A percentile compares a stretch with the other conserved stretches of the same genome.
These are phyloP conservation scores for Russula earlei DNA, from an alignment of 768 basidiomycete species.

Conservation along the genomic window DNA sequence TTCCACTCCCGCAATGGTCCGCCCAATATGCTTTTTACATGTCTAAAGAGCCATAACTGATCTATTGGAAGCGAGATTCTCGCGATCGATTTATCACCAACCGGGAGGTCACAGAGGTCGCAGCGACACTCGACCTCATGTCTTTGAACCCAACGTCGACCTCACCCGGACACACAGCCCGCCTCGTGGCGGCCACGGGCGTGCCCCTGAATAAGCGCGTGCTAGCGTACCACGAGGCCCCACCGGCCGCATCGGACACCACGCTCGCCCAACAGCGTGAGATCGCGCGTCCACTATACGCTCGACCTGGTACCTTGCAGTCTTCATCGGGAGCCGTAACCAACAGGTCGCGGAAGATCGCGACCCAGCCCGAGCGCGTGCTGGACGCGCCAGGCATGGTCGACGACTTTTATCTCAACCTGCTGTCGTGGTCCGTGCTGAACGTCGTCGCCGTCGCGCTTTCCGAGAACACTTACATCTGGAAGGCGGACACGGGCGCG, in stretches of 20 bases:
- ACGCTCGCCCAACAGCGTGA: slow-evolving; percentile 70
- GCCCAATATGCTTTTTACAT: background rate
- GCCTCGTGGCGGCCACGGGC: slow-evolving; percentile 67
- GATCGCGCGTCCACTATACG: slow-evolving; percentile 66
- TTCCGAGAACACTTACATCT: slow-evolving; percentile 80
- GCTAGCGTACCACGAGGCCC: slow-evolving; percentile 81
- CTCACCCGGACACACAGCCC: slow-evolving; percentile 72
- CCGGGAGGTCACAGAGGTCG: slow-evolving; percentile 43
- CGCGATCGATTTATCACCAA: slow-evolving; percentile 69
- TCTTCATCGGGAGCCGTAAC: slow-evolving; percentile 55
- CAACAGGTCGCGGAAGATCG: slow-evolving; percentile 71
- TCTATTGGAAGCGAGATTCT: slow-evolving; percentile 33
- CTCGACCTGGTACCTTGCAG: slow-evolving; percentile 52
- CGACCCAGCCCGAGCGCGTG: slow-evolving; percentile 84
- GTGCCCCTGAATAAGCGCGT: slow-evolving; percentile 74
- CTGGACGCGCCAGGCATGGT: slow-evolving; percentile 89
- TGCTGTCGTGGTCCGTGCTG: slow-evolving; percentile 78
- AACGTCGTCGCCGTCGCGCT: slow-evolving; percentile 89
- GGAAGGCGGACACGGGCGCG: slow-evolving; percentile 83
- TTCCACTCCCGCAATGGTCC: slow-evolving; percentile 53
- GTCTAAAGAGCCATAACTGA: background rate
- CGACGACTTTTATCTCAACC: slow-evolving; percentile 96
- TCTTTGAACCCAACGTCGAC: slow-evolving; percentile 45
- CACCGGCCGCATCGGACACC: slow-evolving; percentile 69
- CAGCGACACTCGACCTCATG: slow-evolving; percentile 57